phyloP scores from a whole-genome alignment of 2,329 filamentous ascomycete genomes.

The Monilinia aucupariae region DNA sequence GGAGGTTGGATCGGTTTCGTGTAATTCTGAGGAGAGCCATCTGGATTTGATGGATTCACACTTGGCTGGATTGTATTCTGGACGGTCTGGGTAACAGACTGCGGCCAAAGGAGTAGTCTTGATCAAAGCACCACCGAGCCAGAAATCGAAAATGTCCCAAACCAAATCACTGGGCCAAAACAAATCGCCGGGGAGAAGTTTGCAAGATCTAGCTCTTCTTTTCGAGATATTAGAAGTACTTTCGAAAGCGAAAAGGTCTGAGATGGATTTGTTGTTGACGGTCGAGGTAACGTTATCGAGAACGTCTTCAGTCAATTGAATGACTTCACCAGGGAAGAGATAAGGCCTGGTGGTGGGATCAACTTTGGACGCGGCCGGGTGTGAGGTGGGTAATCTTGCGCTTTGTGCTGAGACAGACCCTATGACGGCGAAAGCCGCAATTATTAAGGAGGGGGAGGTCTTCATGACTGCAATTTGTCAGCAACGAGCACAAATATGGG shows the following conservation, averaged over 20 bases:
- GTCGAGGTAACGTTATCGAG: constrained; percentile 20
- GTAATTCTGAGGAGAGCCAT: constrained; percentile 37
- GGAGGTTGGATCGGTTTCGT: constrained; percentile 40
- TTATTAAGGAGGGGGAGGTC: neutral
- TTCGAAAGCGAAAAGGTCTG: constrained; percentile 19
- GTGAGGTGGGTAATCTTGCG: neutral
- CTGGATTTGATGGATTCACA: constrained; percentile 35
- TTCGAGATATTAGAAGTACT: neutral
- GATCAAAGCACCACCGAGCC: constrained; percentile 41
- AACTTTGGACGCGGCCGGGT: neutral
- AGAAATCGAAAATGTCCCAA: constrained; percentile 45
- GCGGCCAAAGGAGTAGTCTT: constrained; percentile 41
- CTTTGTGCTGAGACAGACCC: neutral
- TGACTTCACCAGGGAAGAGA: constrained; percentile 19
- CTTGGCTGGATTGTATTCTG: constrained; percentile 30
- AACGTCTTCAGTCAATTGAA: constrained; percentile 24
- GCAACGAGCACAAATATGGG: neutral
- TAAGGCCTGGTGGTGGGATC: neutral
- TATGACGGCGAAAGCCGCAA: neutral
- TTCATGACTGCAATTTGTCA: constrained; percentile 11
- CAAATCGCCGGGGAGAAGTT: constrained; percentile 26
- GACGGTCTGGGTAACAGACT: constrained; percentile 39
- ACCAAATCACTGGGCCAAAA: constrained; percentile 44
- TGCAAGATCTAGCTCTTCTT: constrained; percentile 20
- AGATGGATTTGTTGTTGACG: constrained; percentile 16